Conservation (phyloP, 2,329 filamentous ascomycete genomes). For the Bipolaris gigantea region DNA sequence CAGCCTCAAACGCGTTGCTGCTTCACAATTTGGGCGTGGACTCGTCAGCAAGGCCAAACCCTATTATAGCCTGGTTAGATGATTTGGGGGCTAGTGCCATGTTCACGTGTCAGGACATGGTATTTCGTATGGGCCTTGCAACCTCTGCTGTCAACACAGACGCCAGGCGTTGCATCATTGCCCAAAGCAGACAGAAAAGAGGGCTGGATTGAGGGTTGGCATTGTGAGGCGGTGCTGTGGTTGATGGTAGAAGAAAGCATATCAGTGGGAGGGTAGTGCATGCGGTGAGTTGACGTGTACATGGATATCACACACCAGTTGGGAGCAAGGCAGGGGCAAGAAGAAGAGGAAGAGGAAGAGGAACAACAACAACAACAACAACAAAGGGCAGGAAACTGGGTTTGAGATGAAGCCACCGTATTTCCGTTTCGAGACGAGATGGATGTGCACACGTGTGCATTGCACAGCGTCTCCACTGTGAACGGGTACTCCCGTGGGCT, state of each 20-base stretch:
- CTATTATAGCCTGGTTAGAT: not conserved
- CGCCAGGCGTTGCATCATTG: too few relatives aligned
- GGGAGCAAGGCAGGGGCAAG: too few relatives aligned
- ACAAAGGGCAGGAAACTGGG: too few relatives aligned
- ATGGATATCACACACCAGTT: too few relatives aligned
- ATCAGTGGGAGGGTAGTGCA: not conserved
- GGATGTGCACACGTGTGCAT: slow-evolving; percentile 5
- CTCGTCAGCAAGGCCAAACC: not conserved
- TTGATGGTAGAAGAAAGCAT: not conserved
- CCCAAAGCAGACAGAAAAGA: not conserved
- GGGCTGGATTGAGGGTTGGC: not conserved
- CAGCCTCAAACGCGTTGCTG: not conserved
- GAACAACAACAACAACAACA: too few relatives aligned
- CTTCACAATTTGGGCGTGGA: not conserved
- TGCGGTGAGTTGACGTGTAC: not conserved
- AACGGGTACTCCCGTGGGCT: slow-evolving; percentile 30
- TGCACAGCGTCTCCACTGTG: slow-evolving; percentile 5
- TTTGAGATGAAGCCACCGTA: not conserved
- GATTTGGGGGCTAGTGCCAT: not conserved
- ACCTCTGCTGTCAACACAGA: not conserved
- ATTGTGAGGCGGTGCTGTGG: not conserved
- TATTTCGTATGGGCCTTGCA: not conserved
- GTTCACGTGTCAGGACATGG: not conserved
- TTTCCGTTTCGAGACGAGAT: slow-evolving; percentile 12
- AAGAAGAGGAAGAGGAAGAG: too few relatives aligned